A percentile compares a stretch with the other conserved stretches of the same genome.
Evolutionary conservation across 257 asterid genomes (phyloP).

Genomic region (Perilla frutescens): DNA sequence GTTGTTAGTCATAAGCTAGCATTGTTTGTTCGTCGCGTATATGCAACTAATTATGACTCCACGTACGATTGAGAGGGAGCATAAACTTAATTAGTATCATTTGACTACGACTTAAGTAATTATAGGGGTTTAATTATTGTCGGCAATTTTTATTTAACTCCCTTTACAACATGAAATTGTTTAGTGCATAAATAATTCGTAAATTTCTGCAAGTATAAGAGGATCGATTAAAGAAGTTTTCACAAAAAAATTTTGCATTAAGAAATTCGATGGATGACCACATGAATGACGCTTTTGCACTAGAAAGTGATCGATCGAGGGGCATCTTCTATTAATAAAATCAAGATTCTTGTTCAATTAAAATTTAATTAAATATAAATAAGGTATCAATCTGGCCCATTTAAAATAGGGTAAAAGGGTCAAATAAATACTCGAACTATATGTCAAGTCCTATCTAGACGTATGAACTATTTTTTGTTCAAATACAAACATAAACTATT

Average conservation of each 20-base stretch:
- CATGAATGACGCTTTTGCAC: conserved; percentile 44
- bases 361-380: background rate
- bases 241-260: background rate
- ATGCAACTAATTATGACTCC: background rate
- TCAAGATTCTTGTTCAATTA: conserved; percentile 11
- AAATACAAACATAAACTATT: too few species aligned
- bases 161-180: conserved; percentile 11
- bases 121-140: conserved; percentile 15
- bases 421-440: too few species aligned
- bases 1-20: background rate
- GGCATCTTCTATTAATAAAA: conserved; percentile 13
- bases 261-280: conserved; percentile 37
- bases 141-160: background rate
- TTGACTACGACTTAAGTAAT: conserved; percentile 33
- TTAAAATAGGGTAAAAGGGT: too few species aligned
- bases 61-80: conserved; percentile 1
- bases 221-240: conserved; percentile 9
- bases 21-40: conserved; percentile 42
- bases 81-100: conserved; percentile 4
- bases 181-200: background rate
- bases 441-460: too few species aligned
- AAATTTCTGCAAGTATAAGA: background rate
- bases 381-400: too few species aligned
- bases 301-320: conserved; percentile 22
- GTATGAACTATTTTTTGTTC: too few species aligned